Evolutionary conservation across 768 basidiomycete species (phyloP), one percentile per base, ranked within the genome.

Genomic region (Calocybe cyanea): DNA sequence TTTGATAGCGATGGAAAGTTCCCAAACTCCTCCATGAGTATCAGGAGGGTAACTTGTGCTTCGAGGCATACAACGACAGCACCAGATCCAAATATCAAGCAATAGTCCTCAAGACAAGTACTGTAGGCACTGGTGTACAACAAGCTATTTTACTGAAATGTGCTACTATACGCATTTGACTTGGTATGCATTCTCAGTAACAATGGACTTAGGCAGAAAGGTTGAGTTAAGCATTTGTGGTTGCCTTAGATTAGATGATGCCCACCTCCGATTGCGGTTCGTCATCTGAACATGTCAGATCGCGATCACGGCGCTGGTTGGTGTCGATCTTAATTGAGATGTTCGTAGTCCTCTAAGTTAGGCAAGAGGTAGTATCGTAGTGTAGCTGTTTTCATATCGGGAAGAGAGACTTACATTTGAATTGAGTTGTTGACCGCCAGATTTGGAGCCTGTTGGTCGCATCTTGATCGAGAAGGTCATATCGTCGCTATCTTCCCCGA

Each of bases 241-340:
- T 13, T 28, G 17, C 25, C 11, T 17, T 15, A 8, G 45, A 7
- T 36, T 38, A 35, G 10, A 37, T 11, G 23, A 32, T 6, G 21
- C 52, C 46, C 48, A 50, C 55, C 49, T 54, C 52, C 18, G 53
- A 52, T 41, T 54, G 53, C 18, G 53, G 55, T 41, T 54, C 49
- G 41, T 43, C 46, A 41, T 52, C 52, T 33, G 45, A 48, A 39
- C 46, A 35, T 13, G 45, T 52, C 33, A 47, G 51, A 41, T 80
- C 78, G 25, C 61, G 69, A 38, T 64, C 58, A 38, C 66, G 69
- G 45, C 82, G 80, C 21, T 78, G 70, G 32, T 70, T 80, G 7
- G 81, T 82, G 57, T 83, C 77, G 45, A 83, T 77, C 63, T 80
- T 78, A 64, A 84, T 81, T 25, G 80, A 77, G 51, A 83, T 78